These are phyloP conservation scores for Rhizopogon sp. DNA, from an alignment of 768 basidiomycete genomes.

Conservation along the genomic window DNA sequence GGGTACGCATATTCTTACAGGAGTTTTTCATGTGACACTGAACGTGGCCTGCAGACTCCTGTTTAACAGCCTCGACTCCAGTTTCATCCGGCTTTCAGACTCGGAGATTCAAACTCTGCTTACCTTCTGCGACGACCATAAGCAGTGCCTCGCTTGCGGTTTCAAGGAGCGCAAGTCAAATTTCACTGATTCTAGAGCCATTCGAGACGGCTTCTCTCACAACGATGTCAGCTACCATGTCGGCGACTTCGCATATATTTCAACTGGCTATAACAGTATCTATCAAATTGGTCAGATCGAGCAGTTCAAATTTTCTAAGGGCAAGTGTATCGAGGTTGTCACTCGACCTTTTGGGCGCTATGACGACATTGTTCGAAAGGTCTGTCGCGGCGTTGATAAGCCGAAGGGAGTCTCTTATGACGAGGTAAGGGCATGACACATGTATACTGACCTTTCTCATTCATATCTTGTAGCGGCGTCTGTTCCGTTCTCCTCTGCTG, in stretches of 20 bases:
- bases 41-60: constrained; percentile 32
- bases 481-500: constrained; percentile 35
- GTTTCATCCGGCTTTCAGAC: constrained; percentile 42
- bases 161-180: constrained; percentile 23
- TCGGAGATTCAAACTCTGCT: constrained; percentile 25
- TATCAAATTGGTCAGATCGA: constrained; percentile 56
- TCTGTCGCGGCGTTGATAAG: constrained; percentile 9
- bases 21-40: background rate
- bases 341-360: constrained; percentile 44
- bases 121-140: constrained; percentile 23
- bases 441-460: background rate
- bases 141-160: constrained; percentile 50
- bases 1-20: constrained; percentile 32
- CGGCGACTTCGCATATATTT: constrained; percentile 59
- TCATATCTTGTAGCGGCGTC: constrained; percentile 24
- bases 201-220: constrained; percentile 33
- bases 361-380: constrained; percentile 30
- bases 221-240: constrained; percentile 47
- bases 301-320: constrained; percentile 25
- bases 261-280: constrained; percentile 18
- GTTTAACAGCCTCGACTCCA: constrained; percentile 44
- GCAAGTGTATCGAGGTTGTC: constrained; percentile 21
- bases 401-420: constrained; percentile 28
- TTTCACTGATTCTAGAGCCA: constrained; percentile 18
- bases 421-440: constrained; percentile 30